Evolutionary conservation across 371 early-diverging fungal genomes (phyloP).

Genomic region (Haplosporangium sp.): DNA sequence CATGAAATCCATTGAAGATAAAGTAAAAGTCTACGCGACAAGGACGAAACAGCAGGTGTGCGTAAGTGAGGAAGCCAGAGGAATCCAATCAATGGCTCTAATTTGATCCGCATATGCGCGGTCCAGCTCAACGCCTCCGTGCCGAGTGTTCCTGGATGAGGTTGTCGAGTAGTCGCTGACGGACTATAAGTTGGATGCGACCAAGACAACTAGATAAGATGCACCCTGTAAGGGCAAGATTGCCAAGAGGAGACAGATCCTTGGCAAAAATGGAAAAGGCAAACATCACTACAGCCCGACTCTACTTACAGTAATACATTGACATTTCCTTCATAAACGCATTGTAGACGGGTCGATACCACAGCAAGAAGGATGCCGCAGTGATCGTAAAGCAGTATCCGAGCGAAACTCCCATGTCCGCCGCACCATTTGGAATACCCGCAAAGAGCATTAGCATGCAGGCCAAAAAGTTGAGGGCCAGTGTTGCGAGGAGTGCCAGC

Average conservation of each 20-base stretch:
- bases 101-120: not conserved
- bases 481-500: slow-evolving; percentile 78
- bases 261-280: not conserved
- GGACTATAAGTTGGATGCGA: no score
- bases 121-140: no score
- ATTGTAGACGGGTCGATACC: slow-evolving; percentile 92
- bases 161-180: no score
- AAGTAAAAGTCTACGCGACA: slow-evolving; percentile 74
- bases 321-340: slow-evolving; percentile 91
- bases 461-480: slow-evolving; percentile 82
- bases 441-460: slow-evolving; percentile 77
- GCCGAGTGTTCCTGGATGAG: no score
- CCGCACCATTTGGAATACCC: slow-evolving; percentile 74
- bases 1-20: slow-evolving; percentile 88
- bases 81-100: not conserved
- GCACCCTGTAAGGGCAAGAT: not conserved
- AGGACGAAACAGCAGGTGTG: not conserved
- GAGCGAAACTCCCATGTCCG: slow-evolving; percentile 82
- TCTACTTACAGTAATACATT: slow-evolving; percentile 81
- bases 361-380: slow-evolving; percentile 82
- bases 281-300: not conserved
- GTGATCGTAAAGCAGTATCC: slow-evolving; percentile 84
- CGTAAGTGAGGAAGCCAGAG: not conserved
- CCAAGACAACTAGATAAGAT: not conserved
- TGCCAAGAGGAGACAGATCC: not conserved